These are phyloP conservation scores for Aspergillus amoenus DNA, from an alignment of 2,329 filamentous ascomycete genomes.

Conservation along the genomic window DNA sequence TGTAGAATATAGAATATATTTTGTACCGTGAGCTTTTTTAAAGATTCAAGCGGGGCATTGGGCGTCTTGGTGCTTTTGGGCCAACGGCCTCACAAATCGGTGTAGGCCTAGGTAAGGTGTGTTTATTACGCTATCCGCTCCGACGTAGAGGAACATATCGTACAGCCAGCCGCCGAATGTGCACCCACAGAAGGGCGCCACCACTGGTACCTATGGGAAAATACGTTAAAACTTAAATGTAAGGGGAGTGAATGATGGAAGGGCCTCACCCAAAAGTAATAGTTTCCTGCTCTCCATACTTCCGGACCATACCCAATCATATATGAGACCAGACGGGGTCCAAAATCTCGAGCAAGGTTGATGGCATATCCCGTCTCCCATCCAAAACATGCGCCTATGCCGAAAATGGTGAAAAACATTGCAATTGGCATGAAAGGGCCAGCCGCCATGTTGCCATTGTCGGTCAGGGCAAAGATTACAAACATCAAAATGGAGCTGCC, in stretches of 20 bases:
- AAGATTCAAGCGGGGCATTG: neutral
- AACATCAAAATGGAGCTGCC: conserved; percentile 69
- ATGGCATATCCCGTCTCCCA: conserved; percentile 78
- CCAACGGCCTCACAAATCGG: conserved; percentile 42
- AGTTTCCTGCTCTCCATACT: conserved; percentile 66
- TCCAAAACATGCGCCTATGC: conserved; percentile 70
- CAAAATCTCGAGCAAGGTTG: conserved; percentile 71
- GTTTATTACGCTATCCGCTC: conserved; percentile 66
- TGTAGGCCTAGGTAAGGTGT: conserved; percentile 64
- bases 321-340: conserved; percentile 65
- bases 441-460: conserved; percentile 50
- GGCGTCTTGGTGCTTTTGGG: conserved; percentile 58
- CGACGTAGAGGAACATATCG: conserved; percentile 68
- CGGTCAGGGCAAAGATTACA: conserved; percentile 67
- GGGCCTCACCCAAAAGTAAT: conserved; percentile 67
- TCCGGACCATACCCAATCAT: conserved; percentile 66
- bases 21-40: no score
- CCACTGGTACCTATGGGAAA: conserved; percentile 62
- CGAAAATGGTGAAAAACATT: conserved; percentile 72
- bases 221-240: neutral
- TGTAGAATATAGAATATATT: neutral
- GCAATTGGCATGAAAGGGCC: conserved; percentile 59
- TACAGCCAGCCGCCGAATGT: conserved; percentile 66
- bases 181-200: conserved; percentile 67
- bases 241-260: neutral